These are phyloP conservation scores for Middelhovenomyces tepae DNA, from an alignment of 805 yeast genomes.

Conservation along the genomic window DNA sequence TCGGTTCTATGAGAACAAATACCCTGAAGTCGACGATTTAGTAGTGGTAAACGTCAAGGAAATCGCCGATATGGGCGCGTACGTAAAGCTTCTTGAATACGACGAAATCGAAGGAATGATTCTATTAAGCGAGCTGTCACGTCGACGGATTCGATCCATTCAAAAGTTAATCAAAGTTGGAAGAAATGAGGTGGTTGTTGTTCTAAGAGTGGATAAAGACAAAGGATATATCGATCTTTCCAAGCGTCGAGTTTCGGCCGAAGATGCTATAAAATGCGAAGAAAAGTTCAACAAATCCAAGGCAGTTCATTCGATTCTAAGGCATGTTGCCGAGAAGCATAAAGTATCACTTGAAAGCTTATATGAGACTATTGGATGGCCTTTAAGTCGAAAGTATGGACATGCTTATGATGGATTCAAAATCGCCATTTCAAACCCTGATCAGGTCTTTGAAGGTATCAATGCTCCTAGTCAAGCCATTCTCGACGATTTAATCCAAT, in stretches of 20 bases:
- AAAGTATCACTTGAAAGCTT: constrained; percentile 76
- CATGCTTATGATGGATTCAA: constrained; percentile 98
- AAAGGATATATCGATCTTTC: constrained; percentile 97
- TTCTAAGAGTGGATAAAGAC: constrained; percentile 94
- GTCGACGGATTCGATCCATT: constrained; percentile 97
- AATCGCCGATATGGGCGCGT: constrained; percentile 99
- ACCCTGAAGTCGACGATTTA: constrained; percentile 97
- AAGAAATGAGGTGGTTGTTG: constrained; percentile 96
- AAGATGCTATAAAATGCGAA: constrained; percentile 94
- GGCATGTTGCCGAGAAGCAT: constrained; percentile 97
- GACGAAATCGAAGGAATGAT: constrained; percentile 99
- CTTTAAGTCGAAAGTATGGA: constrained; percentile 87
- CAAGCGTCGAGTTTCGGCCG: constrained; percentile 96
- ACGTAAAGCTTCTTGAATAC: constrained; percentile 85
- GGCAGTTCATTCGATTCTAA: constrained; percentile 94
- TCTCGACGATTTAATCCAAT: constrained; percentile 73
- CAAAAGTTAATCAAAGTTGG: constrained; percentile 97
- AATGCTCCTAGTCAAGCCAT: constrained; percentile 64
- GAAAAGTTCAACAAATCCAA: constrained; percentile 94
- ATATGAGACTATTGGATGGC: constrained; percentile 93
- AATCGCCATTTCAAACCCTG: constrained; percentile 85
- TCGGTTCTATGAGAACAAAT: constrained; percentile 96
- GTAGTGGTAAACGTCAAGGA: constrained; percentile 90
- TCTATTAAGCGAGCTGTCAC: constrained; percentile 84
- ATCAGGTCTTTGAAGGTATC: constrained; percentile 72